phyloP scores from a whole-genome alignment of 1,284 basidiomycete species.

The Retiboletus flavoniger region DNA sequence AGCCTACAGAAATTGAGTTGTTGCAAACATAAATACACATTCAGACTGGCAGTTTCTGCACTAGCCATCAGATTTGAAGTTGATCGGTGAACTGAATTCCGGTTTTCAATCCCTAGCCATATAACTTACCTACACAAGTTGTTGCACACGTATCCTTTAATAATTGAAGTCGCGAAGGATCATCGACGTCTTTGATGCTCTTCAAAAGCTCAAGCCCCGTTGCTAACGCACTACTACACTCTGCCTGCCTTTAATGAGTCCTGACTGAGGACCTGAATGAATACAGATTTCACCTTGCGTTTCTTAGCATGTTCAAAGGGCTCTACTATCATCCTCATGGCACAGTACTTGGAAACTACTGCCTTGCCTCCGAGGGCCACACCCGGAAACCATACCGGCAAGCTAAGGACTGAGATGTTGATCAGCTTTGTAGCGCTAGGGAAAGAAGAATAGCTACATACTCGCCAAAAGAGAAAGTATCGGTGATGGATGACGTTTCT shows the following conservation, averaged over 20 bases:
- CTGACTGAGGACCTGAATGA: background rate
- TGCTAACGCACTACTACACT: constrained; percentile 5
- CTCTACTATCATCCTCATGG: constrained; percentile 16
- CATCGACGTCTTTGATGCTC: background rate
- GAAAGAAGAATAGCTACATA: background rate
- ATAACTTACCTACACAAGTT: constrained; percentile 25
- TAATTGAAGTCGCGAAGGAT: constrained; percentile 8
- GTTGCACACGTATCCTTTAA: constrained; percentile 22
- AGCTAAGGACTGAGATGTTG: constrained; percentile 18
- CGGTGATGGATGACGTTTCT: constrained; percentile 20
- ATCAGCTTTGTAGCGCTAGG: background rate
- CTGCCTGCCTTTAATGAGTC: constrained; percentile 11
- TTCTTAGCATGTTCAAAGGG: constrained; percentile 21
- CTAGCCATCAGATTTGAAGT: constrained; percentile 16
- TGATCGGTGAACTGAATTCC: background rate
- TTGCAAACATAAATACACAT: background rate
- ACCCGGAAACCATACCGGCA: constrained; percentile 31
- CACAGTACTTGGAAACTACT: constrained; percentile 12
- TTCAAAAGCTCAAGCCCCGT: constrained; percentile 22
- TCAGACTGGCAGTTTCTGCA: constrained; percentile 21
- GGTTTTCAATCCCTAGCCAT: background rate
- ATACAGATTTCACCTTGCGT: constrained; percentile 11
- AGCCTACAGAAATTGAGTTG: constrained; percentile 35
- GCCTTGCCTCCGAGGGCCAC: constrained; percentile 17
- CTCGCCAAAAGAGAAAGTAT: constrained; percentile 25